These are phyloP conservation scores for Stipa capillata DNA, from an alignment of 176 grass and related monocot genomes.

Conservation along the genomic window DNA sequence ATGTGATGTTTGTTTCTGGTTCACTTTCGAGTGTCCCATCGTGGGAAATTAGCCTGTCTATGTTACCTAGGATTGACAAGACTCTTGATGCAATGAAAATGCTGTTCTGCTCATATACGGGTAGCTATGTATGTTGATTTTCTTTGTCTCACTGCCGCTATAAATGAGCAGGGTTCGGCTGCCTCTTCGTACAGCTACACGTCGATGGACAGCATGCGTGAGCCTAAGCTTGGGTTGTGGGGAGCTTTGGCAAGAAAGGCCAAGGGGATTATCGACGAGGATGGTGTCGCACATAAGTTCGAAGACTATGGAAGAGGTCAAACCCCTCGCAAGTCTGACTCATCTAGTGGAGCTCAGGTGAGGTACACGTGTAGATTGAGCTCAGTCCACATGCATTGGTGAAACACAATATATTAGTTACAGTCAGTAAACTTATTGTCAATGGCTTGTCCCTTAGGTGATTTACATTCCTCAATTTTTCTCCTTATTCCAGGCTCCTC, in stretches of 20 bases:
- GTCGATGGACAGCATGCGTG: conserved; percentile 58
- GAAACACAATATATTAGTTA: background rate
- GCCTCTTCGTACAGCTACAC: conserved; percentile 52
- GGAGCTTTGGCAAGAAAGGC: conserved; percentile 63
- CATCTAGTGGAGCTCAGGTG: conserved; percentile 31
- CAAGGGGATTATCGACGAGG: conserved; percentile 72
- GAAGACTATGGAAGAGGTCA: conserved; percentile 19
- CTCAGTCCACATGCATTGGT: background rate
- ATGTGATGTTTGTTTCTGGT: background rate
- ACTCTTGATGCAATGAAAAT: background rate
- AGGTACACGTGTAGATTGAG: background rate
- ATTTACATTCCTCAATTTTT: background rate
- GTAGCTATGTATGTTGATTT: background rate
- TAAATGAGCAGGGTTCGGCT: conserved; percentile 31
- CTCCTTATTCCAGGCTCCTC: background rate
- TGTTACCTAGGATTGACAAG: background rate
- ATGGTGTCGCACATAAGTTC: conserved; percentile 39
- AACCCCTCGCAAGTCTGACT: conserved; percentile 3
- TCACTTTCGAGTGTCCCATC: background rate
- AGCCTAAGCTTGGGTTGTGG: conserved; percentile 70
- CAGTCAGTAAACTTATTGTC: background rate
- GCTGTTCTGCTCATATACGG: background rate
- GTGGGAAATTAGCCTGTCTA: background rate
- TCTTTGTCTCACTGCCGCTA: background rate
- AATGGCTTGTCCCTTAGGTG: background rate